Base-by-base conservation (phyloP, 2,329 filamentous ascomycete species). In the Penicillium sumatraense region DNA sequence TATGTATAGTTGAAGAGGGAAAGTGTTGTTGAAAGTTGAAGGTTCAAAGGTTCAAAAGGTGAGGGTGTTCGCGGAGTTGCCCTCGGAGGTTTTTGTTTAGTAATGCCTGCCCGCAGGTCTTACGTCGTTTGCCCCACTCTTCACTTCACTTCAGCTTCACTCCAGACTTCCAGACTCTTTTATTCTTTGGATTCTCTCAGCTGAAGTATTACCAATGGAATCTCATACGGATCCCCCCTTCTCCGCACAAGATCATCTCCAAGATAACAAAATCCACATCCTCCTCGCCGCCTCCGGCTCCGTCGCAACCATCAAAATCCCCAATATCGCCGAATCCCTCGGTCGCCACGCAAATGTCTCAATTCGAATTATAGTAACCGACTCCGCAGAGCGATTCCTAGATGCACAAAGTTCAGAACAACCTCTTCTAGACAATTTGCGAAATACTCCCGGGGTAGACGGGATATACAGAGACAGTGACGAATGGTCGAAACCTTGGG, bases 301-400 rank as follows among this genome's bases (percentile, higher is more conserved):
- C 6, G 60, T 62, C n/a, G 93, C 93, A 13, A 91, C 90, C 6
- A 96, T 96, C 68, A 97, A 97, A 70, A 78, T 91, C 2, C 86
- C 86, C 1, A 78, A 83, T 35, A 90, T 93, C 61, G 79, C 89
- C 56, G 57, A 70, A 38, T 64, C 75, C 1, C 65, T 82, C 16
- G 80, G 81, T 64, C 66, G 70, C 60, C 68, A 71, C 31, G 62
- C 76, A 45, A 58, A 72, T 16, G 76, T 97, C 53, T 91, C 90
- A 9, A 91, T 98, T 71, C 89, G 92, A n/a, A 78, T 98, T 50
- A 78, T 98, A 56, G 81, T 98, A 56, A 96, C 92, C 3, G 75
- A 83, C 27, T 86, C 88, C 1, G 90, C 93, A 0, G 76, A 82
- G 21, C 81, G 87, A 26, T 98, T 98, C 72, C 85, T 98, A 0